A percentile compares a stretch with the other conserved stretches of the same genome.
phyloP scores from a whole-genome alignment of 805 yeast genomes.

The Kodamaea leandrae region DNA sequence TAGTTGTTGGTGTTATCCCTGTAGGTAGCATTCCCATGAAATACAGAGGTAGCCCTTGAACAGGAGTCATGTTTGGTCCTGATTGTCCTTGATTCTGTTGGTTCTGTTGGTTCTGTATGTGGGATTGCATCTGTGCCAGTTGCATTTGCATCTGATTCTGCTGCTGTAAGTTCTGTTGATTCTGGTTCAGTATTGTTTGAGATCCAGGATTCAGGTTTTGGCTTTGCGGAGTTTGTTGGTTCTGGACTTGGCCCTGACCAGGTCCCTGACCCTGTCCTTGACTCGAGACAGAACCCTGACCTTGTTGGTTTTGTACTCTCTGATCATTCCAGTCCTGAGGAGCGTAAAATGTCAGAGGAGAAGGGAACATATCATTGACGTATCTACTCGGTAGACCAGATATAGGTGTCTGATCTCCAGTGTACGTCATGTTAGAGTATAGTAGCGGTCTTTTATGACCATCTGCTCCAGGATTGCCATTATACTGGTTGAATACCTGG shows the following conservation, averaged over 20 bases:
- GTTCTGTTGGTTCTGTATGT: conserved; percentile 16
- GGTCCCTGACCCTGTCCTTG: not conserved
- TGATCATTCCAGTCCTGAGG: conserved; percentile 44
- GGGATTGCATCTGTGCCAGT: conserved; percentile 21
- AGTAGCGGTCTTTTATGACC: conserved; percentile 8
- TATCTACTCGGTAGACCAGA: conserved; percentile 71
- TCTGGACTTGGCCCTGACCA: not conserved
- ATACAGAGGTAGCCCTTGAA: conserved; percentile 34
- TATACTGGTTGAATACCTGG: conserved; percentile 28
- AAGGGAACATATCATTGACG: conserved; percentile 70
- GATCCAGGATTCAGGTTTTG: not conserved
- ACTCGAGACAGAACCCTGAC: not conserved
- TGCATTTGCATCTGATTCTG: conserved; percentile 21
- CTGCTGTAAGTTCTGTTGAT: conserved; percentile 2
- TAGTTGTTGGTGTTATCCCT: conserved; percentile 14
- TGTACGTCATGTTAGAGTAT: conserved; percentile 10
- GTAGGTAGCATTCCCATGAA: conserved; percentile 35
- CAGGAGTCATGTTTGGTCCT: conserved; percentile 29
- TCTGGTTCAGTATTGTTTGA: not conserved
- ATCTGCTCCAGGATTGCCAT: conserved; percentile 3
- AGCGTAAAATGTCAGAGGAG: conserved; percentile 74
- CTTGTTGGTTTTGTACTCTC: conserved; percentile 1
- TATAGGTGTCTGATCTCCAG: conserved; percentile 66
- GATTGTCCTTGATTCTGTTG: conserved; percentile 10
- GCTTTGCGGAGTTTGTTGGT: not conserved